phyloP scores from a whole-genome alignment of 345 rosid species.

The Boechera retrofracta region DNA sequence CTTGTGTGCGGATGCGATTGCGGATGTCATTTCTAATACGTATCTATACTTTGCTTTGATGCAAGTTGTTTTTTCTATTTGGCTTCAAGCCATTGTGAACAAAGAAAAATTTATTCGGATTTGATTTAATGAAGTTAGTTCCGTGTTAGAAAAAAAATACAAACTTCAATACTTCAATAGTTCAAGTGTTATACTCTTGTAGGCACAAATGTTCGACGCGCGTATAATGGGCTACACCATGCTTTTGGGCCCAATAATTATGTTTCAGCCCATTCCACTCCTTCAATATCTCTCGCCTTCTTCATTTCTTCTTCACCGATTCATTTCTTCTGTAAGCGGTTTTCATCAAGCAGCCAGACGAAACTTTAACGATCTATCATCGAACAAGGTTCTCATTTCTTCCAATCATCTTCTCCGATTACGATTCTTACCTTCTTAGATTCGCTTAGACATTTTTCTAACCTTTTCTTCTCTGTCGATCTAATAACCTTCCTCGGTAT shows the following conservation, averaged over 20 bases:
- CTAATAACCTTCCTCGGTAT: not conserved
- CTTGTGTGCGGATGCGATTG: too few species aligned
- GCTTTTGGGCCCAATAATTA: not conserved
- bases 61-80: too few species aligned
- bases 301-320: conserved; percentile 5
- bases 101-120: too few species aligned
- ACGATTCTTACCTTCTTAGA: not conserved
- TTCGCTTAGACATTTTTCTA: not conserved
- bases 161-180: too few species aligned
- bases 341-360: conserved; percentile 29
- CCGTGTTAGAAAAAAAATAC: too few species aligned
- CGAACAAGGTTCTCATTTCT: conserved; percentile 33
- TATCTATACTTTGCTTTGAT: too few species aligned
- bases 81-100: too few species aligned
- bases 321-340: conserved; percentile 18
- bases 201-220: not conserved
- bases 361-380: conserved; percentile 27
- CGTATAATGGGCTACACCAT: not conserved
- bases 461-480: conserved; percentile 10
- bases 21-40: too few species aligned
- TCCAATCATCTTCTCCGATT: conserved; percentile 21
- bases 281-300: not conserved
- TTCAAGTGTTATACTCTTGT: not conserved
- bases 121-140: too few species aligned
- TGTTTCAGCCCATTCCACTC: conserved; percentile 25